Evolutionary conservation across 306 rosid genomes (phyloP).

Genomic region (Rosa rugosa): DNA sequence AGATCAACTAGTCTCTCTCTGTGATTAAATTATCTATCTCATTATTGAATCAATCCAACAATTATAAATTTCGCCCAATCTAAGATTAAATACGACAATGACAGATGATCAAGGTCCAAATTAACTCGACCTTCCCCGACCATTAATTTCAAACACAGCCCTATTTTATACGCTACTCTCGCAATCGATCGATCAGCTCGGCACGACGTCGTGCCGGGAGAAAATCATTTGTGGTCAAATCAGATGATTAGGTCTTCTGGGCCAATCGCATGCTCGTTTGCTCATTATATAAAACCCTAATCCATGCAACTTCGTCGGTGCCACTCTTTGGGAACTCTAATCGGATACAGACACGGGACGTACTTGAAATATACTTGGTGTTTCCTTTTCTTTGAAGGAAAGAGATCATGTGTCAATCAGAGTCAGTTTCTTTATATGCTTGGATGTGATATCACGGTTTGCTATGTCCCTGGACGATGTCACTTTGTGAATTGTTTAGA

Average conservation of each 20-base stretch:
- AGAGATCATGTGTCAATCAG: slow-evolving; percentile 21
- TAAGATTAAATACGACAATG: background rate
- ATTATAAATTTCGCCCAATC: background rate
- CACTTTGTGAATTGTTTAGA: slow-evolving; percentile 12
- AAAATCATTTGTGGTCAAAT: background rate
- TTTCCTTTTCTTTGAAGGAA: slow-evolving; percentile 34
- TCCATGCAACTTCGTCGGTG: slow-evolving; percentile 17
- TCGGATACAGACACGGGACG: background rate
- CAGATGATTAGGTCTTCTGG: background rate
- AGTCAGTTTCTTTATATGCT: background rate
- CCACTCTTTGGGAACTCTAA: background rate
- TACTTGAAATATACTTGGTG: background rate
- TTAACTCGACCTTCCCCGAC: background rate
- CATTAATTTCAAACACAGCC: background rate
- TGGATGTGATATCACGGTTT: background rate
- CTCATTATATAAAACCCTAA: background rate
- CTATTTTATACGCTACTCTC: background rate
- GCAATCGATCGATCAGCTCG: too few species aligned
- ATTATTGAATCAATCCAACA: background rate
- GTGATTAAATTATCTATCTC: background rate
- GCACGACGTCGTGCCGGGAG: slow-evolving; percentile 20
- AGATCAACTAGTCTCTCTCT: background rate
- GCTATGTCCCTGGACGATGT: background rate
- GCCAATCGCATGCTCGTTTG: slow-evolving; percentile 15
- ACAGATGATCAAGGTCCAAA: background rate